These are phyloP conservation scores for Eucalyptus curtisii DNA, from an alignment of 345 rosid genomes.

Conservation along the genomic window DNA sequence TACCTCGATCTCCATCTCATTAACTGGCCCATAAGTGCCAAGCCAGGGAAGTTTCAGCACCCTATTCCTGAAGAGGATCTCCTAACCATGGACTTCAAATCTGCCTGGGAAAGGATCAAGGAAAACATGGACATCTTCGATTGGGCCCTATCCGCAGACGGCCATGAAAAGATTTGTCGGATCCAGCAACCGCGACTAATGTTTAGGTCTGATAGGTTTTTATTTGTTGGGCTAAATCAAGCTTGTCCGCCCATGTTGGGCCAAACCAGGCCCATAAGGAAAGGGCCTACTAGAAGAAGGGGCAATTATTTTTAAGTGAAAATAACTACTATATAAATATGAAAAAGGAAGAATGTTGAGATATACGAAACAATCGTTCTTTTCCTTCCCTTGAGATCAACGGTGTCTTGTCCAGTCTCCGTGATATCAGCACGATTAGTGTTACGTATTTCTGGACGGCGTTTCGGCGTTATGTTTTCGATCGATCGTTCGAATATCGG, in stretches of 20 bases:
- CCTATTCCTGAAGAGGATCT: not conserved
- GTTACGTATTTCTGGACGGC: no score
- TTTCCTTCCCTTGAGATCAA: no score
- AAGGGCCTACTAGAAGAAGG: no score
- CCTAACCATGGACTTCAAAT: not conserved
- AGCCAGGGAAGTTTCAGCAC: not conserved
- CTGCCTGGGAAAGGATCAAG: constrained; percentile 3
- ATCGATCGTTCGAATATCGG: fast-evolving
- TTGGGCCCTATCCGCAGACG: not conserved
- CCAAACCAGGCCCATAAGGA: no score
- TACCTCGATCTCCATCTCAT: not conserved
- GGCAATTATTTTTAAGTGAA: no score
- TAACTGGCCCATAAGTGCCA: not conserved
- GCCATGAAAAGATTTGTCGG: not conserved
- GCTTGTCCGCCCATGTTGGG: fast-evolving
- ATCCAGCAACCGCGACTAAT: not conserved
- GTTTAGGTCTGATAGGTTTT: not conserved
- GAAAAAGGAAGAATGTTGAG: no score
- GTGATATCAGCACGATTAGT: no score
- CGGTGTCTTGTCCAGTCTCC: no score
- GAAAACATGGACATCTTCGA: not conserved
- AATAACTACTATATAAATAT: no score
- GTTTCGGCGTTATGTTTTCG: fast-evolving
- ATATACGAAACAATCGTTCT: fast-evolving
- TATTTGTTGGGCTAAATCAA: no score